These are phyloP conservation scores for Mycena filopes DNA, from an alignment of 768 basidiomycete genomes.

Conservation along the genomic window DNA sequence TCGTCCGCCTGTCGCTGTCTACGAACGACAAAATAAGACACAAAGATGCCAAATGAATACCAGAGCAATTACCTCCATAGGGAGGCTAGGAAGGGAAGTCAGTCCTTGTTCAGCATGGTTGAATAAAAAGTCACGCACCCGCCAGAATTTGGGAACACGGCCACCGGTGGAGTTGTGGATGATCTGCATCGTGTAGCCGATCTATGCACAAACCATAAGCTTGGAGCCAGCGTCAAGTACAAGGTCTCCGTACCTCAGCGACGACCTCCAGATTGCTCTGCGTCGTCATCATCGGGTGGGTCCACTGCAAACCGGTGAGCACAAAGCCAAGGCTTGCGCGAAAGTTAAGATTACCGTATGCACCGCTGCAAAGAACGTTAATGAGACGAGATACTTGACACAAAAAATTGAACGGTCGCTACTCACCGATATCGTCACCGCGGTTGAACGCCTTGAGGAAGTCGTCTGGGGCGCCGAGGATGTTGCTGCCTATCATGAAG, in stretches of 20 bases:
- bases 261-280: slow-evolving; percentile 74
- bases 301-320: slow-evolving; percentile 48
- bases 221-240: not conserved
- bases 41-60: too few relatives aligned
- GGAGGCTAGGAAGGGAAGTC: slow-evolving; percentile 16
- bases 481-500: slow-evolving; percentile 89
- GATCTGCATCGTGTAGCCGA: slow-evolving; percentile 85
- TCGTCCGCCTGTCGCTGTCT: slow-evolving; percentile 61
- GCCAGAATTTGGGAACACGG: slow-evolving; percentile 77
- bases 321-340: too few relatives aligned
- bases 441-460: slow-evolving; percentile 65
- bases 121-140: slow-evolving; percentile 38
- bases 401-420: too few relatives aligned
- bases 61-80: slow-evolving; percentile 7
- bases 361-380: slow-evolving; percentile 41
- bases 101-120: too few relatives aligned
- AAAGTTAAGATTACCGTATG: slow-evolving; percentile 55
- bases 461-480: slow-evolving; percentile 63
- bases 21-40: not conserved
- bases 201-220: slow-evolving; percentile 40
- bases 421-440: slow-evolving; percentile 50
- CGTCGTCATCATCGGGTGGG: slow-evolving; percentile 85
- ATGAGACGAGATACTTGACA: too few relatives aligned
- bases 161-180: slow-evolving; percentile 87
- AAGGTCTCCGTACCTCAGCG: slow-evolving; percentile 57